phyloP scores from a whole-genome alignment of 495 filamentous ascomycete species.

The Tricharina praecox region DNA sequence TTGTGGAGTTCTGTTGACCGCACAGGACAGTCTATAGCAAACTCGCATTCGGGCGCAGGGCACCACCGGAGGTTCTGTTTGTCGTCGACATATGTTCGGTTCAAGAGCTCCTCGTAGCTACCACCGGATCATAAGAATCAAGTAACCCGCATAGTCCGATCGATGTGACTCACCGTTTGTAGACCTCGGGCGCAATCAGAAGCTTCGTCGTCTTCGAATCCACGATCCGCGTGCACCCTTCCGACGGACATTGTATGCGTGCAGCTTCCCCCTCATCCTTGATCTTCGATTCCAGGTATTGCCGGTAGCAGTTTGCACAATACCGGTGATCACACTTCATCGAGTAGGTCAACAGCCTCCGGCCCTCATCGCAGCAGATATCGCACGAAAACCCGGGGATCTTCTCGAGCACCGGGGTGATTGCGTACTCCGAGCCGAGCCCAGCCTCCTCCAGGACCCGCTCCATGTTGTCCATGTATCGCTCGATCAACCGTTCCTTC shows the following conservation, averaged over 20 bases:
- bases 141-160: background rate
- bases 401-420: constrained; percentile 46
- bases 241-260: constrained; percentile 80
- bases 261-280: constrained; percentile 87
- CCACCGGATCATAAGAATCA: background rate
- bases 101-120: constrained; percentile 70
- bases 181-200: constrained; percentile 57
- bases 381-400: constrained; percentile 72
- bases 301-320: constrained; percentile 80
- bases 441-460: constrained; percentile 73
- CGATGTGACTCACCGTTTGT: constrained; percentile 38
- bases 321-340: constrained; percentile 96
- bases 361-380: constrained; percentile 85
- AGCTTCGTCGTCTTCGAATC: constrained; percentile 76
- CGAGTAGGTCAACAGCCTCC: constrained; percentile 68
- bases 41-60: constrained; percentile 85
- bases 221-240: constrained; percentile 75
- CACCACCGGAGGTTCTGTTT: constrained; percentile 93
- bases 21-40: constrained; percentile 72
- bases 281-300: constrained; percentile 83
- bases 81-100: constrained; percentile 90
- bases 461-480: constrained; percentile 74
- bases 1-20: constrained; percentile 68
- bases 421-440: constrained; percentile 47
- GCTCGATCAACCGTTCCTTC: constrained; percentile 81